A percentile compares a stretch with the other conserved stretches of the same genome.
These are phyloP conservation scores for Fistulinella prunicolor DNA, from an alignment of 768 basidiomycete species.

Conservation along the genomic window DNA sequence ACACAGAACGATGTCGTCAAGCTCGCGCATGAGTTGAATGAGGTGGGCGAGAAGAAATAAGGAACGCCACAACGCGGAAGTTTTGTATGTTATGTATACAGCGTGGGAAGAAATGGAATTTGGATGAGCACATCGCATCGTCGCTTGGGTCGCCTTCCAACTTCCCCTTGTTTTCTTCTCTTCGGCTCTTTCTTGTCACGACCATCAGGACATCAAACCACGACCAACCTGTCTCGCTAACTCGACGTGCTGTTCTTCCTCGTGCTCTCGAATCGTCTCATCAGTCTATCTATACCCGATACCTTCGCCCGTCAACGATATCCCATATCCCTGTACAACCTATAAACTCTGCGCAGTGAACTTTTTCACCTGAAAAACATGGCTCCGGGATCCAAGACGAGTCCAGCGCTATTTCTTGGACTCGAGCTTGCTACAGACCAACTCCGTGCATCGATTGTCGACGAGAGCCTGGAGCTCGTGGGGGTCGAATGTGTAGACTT, in stretches of 20 bases:
- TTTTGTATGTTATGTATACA: slow-evolving; percentile 4
- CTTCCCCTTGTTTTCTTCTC: slow-evolving; percentile 12
- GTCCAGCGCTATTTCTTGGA: slow-evolving; percentile 70
- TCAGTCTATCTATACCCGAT: slow-evolving; percentile 29
- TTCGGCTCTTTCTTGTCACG: slow-evolving; percentile 22
- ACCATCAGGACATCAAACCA: slow-evolving; percentile 24
- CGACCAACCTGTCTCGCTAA: slow-evolving; percentile 6
- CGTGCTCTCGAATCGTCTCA: slow-evolving; percentile 10
- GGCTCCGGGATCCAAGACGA: slow-evolving; percentile 38
- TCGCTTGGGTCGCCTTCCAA: slow-evolving; percentile 12
- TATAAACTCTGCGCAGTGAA: slow-evolving; percentile 3
- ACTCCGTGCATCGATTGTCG: slow-evolving; percentile 77
- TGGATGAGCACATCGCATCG: slow-evolving; percentile 13
- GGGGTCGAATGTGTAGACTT: slow-evolving; percentile 84
- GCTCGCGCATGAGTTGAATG: slow-evolving; percentile 48
- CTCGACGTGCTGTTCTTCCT: slow-evolving; percentile 5
- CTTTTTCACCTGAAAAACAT: slow-evolving; percentile 18
- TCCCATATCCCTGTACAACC: slow-evolving; percentile 5
- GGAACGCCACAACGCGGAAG: slow-evolving; percentile 2
- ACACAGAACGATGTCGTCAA: slow-evolving; percentile 50
- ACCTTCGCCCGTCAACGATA: slow-evolving; percentile 24
- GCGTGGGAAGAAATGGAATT: slow-evolving; percentile 31
- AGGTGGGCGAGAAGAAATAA: slow-evolving; percentile 31
- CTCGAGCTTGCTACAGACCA: slow-evolving; percentile 85
- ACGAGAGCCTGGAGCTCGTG: slow-evolving; percentile 77